These are phyloP conservation scores for Prunus yedoensis DNA, from an alignment of 331 rosid species.

Conservation along the genomic window DNA sequence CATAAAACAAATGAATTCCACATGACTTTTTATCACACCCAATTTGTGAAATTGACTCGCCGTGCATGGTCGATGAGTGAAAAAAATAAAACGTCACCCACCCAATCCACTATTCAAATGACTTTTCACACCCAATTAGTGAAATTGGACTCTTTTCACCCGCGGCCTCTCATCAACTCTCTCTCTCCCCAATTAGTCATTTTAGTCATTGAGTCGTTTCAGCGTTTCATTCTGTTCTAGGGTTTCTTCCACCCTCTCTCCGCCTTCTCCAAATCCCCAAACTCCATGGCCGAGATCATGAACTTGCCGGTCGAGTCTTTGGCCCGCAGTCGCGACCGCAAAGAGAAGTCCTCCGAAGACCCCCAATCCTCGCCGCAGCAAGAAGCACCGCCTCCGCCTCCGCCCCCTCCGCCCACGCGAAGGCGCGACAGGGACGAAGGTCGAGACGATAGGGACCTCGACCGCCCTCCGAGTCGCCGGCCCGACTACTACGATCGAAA, in stretches of 20 bases:
- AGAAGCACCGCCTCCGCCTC: slow-evolving; percentile 20
- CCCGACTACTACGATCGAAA: slow-evolving; percentile 52
- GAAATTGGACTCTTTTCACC: too few species aligned
- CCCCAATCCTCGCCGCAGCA: slow-evolving; percentile 32
- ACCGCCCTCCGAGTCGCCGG: slow-evolving; percentile 49
- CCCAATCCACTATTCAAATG: too few species aligned
- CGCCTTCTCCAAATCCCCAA: slow-evolving; percentile 12
- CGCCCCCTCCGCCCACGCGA: slow-evolving; percentile 23
- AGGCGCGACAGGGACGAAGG: slow-evolving; percentile 47
- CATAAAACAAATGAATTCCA: too few species aligned
- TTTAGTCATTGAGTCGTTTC: not conserved
- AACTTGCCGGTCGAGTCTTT: slow-evolving; percentile 51
- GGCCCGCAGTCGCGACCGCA: slow-evolving; percentile 37
- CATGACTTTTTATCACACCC: too few species aligned
- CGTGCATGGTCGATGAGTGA: too few species aligned
- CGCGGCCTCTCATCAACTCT: too few species aligned
- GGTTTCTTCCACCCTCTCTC: slow-evolving; percentile 29
- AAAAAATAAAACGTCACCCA: too few species aligned
- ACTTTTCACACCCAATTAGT: too few species aligned
- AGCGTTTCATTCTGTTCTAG: slow-evolving; percentile 28
- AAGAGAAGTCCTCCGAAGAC: slow-evolving; percentile 29
- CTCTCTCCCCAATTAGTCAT: not conserved
- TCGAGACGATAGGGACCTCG: slow-evolving; percentile 42
- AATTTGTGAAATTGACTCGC: too few species aligned
- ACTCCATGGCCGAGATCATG: slow-evolving; percentile 57